Evolutionary conservation across 495 filamentous ascomycete species (phyloP).

Genomic region (Baudoinia panamericana): DNA sequence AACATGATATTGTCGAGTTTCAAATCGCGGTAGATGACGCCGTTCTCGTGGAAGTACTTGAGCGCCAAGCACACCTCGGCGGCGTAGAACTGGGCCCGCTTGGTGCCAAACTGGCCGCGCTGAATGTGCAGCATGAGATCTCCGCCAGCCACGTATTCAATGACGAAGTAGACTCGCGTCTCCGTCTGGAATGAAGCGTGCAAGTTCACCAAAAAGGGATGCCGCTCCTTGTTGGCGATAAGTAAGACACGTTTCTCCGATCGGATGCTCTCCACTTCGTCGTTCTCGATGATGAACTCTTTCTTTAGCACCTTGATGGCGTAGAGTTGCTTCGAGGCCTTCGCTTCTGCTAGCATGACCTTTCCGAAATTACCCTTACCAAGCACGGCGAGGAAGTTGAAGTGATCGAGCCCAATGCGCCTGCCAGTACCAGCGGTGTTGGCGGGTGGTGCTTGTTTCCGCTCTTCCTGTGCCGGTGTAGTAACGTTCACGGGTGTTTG

Average conservation of each 20-base stretch:
- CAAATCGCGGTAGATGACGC: conserved; percentile 97
- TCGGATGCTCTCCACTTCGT: conserved; percentile 97
- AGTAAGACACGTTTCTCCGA: conserved; percentile 97
- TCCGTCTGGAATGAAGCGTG: conserved; percentile 99
- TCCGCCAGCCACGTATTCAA: conserved; percentile 98
- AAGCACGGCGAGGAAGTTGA: conserved; percentile 97
- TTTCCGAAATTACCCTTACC: conserved; percentile 99
- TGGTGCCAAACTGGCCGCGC: conserved; percentile 85
- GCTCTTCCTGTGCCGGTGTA: conserved; percentile 23
- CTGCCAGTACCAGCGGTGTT: conserved; percentile 46
- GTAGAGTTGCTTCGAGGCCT: conserved; percentile 79
- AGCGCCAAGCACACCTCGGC: conserved; percentile 93
- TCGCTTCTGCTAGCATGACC: conserved; percentile 98
- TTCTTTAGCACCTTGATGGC: conserved; percentile 99
- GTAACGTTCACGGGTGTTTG: conserved; percentile 39
- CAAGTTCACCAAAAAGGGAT: conserved; percentile 89
- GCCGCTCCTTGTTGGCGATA: conserved; percentile 92
- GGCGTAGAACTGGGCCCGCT: conserved; percentile 95
- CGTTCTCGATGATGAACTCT: conserved; percentile 99
- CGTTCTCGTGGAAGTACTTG: conserved; percentile 99
- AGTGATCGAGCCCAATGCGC: conserved; percentile 90
- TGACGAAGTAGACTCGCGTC: conserved; percentile 96
- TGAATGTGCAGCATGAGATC: conserved; percentile 99
- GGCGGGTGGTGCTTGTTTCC: conserved; percentile 24
- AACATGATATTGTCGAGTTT: conserved; percentile 98